These are phyloP conservation scores for Pseudomassariella vexata DNA, from an alignment of 2,329 filamentous ascomycete genomes.

Conservation along the genomic window DNA sequence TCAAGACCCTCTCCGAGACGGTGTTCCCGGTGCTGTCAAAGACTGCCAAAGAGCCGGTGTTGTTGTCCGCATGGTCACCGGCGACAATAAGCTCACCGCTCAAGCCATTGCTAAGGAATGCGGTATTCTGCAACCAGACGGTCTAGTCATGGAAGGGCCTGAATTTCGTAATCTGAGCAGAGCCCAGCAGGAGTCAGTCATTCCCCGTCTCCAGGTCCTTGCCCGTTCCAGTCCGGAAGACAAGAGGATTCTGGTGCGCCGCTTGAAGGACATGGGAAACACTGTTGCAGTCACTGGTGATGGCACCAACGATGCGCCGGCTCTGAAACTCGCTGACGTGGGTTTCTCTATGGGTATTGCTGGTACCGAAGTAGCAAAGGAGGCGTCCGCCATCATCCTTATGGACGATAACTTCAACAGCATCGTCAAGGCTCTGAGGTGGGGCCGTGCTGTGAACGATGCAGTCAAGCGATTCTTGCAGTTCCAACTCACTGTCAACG, in stretches of 20 bases:
- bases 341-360: conserved; percentile 84
- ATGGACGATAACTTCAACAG: conserved; percentile 87
- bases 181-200: conserved; percentile 59
- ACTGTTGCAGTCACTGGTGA: conserved; percentile 80
- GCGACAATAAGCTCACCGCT: conserved; percentile 75
- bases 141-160: conserved; percentile 72
- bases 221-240: conserved; percentile 72
- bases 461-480: conserved; percentile 72
- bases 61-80: conserved; percentile 79
- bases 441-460: conserved; percentile 74
- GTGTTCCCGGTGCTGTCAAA: conserved; percentile 67
- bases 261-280: conserved; percentile 66
- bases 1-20: conserved; percentile 71
- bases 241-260: conserved; percentile 67
- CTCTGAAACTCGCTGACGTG: conserved; percentile 74
- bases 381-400: conserved; percentile 77
- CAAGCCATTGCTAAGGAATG: conserved; percentile 75
- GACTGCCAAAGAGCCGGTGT: conserved; percentile 73
- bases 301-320: conserved; percentile 78
- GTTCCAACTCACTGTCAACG: conserved; percentile 81
- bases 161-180: conserved; percentile 68
- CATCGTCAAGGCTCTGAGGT: conserved; percentile 79
- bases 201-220: conserved; percentile 65
- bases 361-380: conserved; percentile 78
- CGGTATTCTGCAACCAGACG: conserved; percentile 64